These are phyloP conservation scores for Candolleomyces efflorescens DNA, from an alignment of 768 basidiomycete species.

Conservation along the genomic window DNA sequence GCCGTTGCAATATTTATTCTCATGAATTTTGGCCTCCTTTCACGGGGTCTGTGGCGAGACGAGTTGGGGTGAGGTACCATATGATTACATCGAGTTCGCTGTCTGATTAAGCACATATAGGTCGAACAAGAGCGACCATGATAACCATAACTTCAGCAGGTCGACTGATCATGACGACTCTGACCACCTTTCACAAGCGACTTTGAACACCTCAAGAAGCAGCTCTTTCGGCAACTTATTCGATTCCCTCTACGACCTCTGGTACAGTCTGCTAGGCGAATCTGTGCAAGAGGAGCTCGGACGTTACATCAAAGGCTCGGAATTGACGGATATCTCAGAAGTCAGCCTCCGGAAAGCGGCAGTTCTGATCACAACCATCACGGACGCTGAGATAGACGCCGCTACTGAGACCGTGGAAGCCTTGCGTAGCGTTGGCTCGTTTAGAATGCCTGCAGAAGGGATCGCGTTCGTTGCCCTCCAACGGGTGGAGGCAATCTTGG, in stretches of 20 bases:
- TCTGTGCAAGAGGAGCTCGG: neutral
- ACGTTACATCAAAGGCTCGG: neutral
- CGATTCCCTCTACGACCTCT: neutral
- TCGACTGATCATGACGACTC: too few relatives aligned
- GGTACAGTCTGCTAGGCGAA: neutral
- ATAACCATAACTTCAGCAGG: too few relatives aligned
- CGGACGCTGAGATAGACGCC: neutral
- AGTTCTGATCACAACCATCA: neutral
- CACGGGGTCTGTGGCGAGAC: too few relatives aligned
- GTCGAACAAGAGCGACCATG: too few relatives aligned
- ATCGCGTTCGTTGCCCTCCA: neutral
- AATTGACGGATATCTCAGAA: neutral
- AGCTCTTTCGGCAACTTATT: neutral
- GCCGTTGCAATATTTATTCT: too few relatives aligned
- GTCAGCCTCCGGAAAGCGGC: neutral
- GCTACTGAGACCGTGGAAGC: neutral
- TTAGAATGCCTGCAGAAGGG: neutral
- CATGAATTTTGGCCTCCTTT: too few relatives aligned
- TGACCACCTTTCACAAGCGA: too few relatives aligned
- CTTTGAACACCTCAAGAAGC: too few relatives aligned
- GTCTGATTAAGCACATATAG: too few relatives aligned
- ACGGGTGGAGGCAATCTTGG: neutral
- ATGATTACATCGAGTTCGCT: too few relatives aligned
- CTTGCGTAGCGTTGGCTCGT: neutral
- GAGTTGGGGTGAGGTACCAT: too few relatives aligned